Conservation (phyloP, 495 filamentous ascomycete species). For the Penicillium simplicissimum region DNA sequence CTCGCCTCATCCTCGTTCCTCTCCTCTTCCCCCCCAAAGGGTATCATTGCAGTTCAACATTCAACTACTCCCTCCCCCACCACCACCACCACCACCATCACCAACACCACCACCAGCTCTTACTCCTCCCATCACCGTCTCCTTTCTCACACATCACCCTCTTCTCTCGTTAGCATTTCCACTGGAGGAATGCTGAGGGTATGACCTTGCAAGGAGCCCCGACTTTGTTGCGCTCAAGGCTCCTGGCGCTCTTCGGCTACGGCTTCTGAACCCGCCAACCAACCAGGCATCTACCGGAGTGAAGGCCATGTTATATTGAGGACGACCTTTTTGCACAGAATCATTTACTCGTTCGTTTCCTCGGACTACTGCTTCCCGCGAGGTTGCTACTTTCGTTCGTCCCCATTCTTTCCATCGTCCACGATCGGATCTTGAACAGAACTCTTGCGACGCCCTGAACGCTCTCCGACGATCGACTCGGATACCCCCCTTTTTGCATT, state of each 20-base stretch:
- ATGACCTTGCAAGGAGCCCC: constrained; percentile 49
- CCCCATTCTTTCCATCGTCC: constrained; percentile 28
- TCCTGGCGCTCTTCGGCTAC: constrained; percentile 42
- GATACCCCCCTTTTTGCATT: constrained; percentile 30
- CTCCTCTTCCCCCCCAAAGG: constrained; percentile 25
- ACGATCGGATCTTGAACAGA: constrained; percentile 38
- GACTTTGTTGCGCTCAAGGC: constrained; percentile 51
- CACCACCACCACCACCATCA: constrained; percentile 8
- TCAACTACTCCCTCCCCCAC: constrained; percentile 19
- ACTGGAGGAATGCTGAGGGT: constrained; percentile 47
- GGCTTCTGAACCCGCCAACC: constrained; percentile 28
- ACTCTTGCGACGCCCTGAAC: constrained; percentile 42
- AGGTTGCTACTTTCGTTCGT: constrained; percentile 16
- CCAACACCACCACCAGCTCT: not conserved
- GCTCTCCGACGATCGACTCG: constrained; percentile 40
- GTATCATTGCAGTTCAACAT: constrained; percentile 30
- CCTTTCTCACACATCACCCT: constrained; percentile 7
- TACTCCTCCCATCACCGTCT: not conserved
- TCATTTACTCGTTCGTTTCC: constrained; percentile 22
- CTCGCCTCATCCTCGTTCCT: constrained; percentile 23
- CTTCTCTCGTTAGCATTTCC: constrained; percentile 12
- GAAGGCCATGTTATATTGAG: constrained; percentile 38
- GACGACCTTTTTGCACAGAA: constrained; percentile 20
- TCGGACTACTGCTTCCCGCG: constrained; percentile 20
- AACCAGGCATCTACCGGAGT: constrained; percentile 20